These are phyloP conservation scores for Ambrosiella xylebori DNA, from an alignment of 2,329 filamentous ascomycete genomes.

Conservation along the genomic window DNA sequence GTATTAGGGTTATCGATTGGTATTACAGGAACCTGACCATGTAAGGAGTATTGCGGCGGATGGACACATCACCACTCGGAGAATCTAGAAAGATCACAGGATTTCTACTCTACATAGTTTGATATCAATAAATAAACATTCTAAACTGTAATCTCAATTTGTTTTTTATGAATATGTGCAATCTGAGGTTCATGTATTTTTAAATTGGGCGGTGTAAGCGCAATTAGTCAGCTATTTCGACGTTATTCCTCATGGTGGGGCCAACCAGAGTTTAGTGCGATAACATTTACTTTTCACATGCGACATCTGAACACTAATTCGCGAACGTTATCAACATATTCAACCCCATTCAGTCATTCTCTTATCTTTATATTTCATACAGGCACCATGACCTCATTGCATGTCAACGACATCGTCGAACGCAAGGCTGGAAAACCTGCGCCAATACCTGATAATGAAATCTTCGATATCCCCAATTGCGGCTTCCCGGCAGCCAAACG, in stretches of 20 bases:
- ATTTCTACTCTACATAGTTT: background rate
- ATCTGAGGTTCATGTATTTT: background rate
- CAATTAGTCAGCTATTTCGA: background rate
- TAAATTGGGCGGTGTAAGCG: background rate
- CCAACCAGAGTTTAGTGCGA: background rate
- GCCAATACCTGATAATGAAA: constrained; percentile 44
- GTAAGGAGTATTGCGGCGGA: background rate
- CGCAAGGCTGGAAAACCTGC: constrained; percentile 29
- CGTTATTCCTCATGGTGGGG: background rate
- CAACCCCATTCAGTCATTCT: background rate
- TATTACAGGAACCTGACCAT: background rate
- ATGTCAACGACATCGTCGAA: constrained; percentile 66
- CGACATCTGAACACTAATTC: background rate
- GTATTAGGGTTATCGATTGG: background rate
- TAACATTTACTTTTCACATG: background rate
- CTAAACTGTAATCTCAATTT: background rate
- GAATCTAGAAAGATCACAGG: background rate
- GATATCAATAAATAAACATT: background rate
- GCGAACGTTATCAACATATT: background rate
- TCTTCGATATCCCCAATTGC: constrained; percentile 32
- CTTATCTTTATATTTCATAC: background rate
- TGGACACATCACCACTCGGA: background rate
- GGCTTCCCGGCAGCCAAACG: constrained; percentile 87
- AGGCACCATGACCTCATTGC: constrained; percentile 23
- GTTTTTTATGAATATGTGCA: background rate